These are phyloP conservation scores for Parasarocladium wereldwijsianum DNA, from an alignment of 2,329 filamentous ascomycete genomes.

Conservation along the genomic window DNA sequence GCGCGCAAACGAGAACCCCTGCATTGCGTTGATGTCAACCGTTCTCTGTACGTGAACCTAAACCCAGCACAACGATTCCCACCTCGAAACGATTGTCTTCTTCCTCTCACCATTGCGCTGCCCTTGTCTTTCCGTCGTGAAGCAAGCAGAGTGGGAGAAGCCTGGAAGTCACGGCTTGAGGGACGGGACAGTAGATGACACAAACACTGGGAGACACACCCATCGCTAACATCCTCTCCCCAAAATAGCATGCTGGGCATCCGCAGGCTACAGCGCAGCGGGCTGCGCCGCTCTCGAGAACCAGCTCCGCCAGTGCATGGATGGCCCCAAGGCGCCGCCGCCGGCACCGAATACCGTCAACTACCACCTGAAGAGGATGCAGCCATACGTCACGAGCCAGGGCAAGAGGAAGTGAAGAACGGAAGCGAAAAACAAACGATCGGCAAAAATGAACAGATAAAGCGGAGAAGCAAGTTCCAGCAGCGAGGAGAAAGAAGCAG, in stretches of 20 bases:
- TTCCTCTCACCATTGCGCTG: constrained; percentile 3
- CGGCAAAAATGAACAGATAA: not conserved
- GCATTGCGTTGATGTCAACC: constrained; percentile 39
- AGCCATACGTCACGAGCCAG: constrained; percentile 46
- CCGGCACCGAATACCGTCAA: constrained; percentile 66
- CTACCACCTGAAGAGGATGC: constrained; percentile 74
- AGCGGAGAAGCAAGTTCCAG: too few species aligned
- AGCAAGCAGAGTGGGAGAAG: not conserved
- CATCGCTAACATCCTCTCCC: not conserved
- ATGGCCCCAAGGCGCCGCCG: constrained; percentile 44
- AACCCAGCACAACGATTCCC: too few species aligned
- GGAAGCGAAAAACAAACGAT: not conserved
- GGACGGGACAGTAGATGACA: too few species aligned
- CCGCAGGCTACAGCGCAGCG: constrained; percentile 50
- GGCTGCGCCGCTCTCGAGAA: constrained; percentile 46
- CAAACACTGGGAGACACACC: too few species aligned
- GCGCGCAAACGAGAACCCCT: constrained; percentile 33
- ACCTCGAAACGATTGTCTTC: too few species aligned
- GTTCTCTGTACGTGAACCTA: constrained; percentile 42
- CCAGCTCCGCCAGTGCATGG: constrained; percentile 59
- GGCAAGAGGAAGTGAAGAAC: constrained; percentile 18
- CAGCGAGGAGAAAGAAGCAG: not conserved
- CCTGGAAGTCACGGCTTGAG: too few species aligned
- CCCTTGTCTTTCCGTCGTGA: not conserved
- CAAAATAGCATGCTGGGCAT: constrained; percentile 65